Conservation (phyloP, 1,139 yeast genomes). For the Taphrina communis region DNA sequence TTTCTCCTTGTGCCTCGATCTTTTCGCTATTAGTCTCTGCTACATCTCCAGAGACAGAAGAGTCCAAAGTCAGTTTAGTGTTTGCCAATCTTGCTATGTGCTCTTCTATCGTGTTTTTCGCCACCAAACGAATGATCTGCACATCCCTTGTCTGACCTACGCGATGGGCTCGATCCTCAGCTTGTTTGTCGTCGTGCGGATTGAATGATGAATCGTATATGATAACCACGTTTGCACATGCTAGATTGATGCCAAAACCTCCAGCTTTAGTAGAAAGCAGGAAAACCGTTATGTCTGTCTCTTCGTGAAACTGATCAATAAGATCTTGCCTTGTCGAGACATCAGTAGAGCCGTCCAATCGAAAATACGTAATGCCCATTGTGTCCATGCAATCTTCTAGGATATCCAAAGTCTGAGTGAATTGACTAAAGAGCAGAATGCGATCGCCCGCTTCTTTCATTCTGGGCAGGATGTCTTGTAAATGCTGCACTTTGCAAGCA, state of each 20-base stretch:
- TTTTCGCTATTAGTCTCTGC: conserved; percentile 57
- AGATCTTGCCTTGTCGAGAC: conserved; percentile 92
- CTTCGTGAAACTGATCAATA: conserved; percentile 78
- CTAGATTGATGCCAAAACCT: conserved; percentile 95
- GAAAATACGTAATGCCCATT: conserved; percentile 70
- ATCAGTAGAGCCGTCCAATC: conserved; percentile 91
- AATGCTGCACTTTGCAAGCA: conserved; percentile 74
- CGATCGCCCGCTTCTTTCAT: conserved; percentile 72
- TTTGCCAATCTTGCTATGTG: conserved; percentile 84
- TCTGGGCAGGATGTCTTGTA: conserved; percentile 64
- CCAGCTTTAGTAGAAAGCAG: conserved; percentile 94
- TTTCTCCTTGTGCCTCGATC: conserved; percentile 53
- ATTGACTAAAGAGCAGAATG: conserved; percentile 82
- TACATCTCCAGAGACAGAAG: conserved; percentile 61
- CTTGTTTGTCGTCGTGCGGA: conserved; percentile 98
- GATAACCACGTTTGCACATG: conserved; percentile 91
- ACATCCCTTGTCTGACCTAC: conserved; percentile 95
- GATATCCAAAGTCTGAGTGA: conserved; percentile 89
- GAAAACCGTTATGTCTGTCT: conserved; percentile 80
- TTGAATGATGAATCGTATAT: conserved; percentile 93
- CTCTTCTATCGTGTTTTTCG: conserved; percentile 81
- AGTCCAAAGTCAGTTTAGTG: conserved; percentile 86
- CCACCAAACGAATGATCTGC: conserved; percentile 74
- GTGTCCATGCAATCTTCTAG: conserved; percentile 75
- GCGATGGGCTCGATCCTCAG: conserved; percentile 97